phyloP scores from a whole-genome alignment of 169 alveolate genomes.

The Cryptosporidium ubiquitum region DNA sequence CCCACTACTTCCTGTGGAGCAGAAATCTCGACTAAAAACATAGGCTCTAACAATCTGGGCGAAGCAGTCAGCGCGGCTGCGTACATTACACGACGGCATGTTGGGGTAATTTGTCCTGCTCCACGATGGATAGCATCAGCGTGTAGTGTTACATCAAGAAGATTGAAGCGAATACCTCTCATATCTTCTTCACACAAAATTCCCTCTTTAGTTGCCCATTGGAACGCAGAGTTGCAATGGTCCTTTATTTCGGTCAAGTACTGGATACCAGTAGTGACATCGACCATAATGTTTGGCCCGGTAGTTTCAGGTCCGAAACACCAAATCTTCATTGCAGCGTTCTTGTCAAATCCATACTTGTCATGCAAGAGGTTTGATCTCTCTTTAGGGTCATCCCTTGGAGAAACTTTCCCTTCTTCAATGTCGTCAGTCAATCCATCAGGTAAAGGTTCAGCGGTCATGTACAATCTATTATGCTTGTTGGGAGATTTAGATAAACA shows the following conservation, averaged over 20 bases:
- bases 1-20: conserved; percentile 96
- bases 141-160: conserved; percentile 97
- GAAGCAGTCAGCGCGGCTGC: conserved; percentile 97
- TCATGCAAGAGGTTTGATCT: conserved; percentile 94
- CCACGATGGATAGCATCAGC: conserved; percentile 99
- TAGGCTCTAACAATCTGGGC: conserved; percentile 98
- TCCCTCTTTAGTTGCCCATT: conserved; percentile 99
- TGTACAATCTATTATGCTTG: conserved; percentile 98
- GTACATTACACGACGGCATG: conserved; percentile 95
- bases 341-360: conserved; percentile 97
- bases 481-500: conserved; percentile 99
- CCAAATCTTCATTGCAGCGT: conserved; percentile 98
- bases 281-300: conserved; percentile 98
- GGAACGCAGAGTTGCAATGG: conserved; percentile 98
- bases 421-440: conserved; percentile 96
- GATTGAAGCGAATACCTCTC: conserved; percentile 98
- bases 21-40: conserved; percentile 97
- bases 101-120: conserved; percentile 99
- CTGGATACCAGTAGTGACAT: conserved; percentile 96
- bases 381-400: conserved; percentile 95
- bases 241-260: conserved; percentile 98
- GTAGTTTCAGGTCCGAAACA: conserved; percentile 99
- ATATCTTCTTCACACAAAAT: conserved; percentile 98
- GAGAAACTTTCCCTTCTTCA: conserved; percentile 92
- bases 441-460: conserved; percentile 96